Conservation (phyloP, 2,329 filamentous ascomycete species). For the Penicillium polonicum region DNA sequence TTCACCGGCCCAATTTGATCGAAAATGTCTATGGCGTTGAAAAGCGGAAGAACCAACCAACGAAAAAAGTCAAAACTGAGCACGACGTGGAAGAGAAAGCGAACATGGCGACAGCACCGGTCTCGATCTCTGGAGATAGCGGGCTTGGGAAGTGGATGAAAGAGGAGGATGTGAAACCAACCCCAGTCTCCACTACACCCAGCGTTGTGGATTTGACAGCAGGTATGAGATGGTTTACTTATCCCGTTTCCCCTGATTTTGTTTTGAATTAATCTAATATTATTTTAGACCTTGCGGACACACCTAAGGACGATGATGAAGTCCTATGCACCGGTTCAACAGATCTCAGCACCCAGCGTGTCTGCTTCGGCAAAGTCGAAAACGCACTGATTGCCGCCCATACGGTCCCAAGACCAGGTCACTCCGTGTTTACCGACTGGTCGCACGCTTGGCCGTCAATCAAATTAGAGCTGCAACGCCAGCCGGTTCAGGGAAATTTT, state of each 20-base stretch:
- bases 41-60: slow-evolving; percentile 60
- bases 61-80: slow-evolving; percentile 63
- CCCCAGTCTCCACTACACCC: slow-evolving; percentile 51
- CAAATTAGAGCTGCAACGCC: slow-evolving; percentile 67
- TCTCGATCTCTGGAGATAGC: slow-evolving; percentile 52
- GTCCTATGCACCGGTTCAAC: slow-evolving; percentile 51
- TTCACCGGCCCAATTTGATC: slow-evolving; percentile 52
- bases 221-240: slow-evolving; percentile 24
- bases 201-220: slow-evolving; percentile 48
- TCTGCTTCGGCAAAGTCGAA: slow-evolving; percentile 78
- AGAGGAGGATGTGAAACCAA: slow-evolving; percentile 52
- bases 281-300: slow-evolving; percentile 19
- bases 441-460: slow-evolving; percentile 66
- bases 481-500: slow-evolving; percentile 53
- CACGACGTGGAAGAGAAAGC: slow-evolving; percentile 47
- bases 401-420: slow-evolving; percentile 66
- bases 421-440: slow-evolving; percentile 56
- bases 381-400: slow-evolving; percentile 65
- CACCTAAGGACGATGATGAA: slow-evolving; percentile 36
- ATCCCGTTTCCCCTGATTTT: not conserved
- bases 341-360: slow-evolving; percentile 65
- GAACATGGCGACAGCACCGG: slow-evolving; percentile 42
- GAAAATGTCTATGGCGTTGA: slow-evolving; percentile 75
- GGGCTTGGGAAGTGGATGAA: slow-evolving; percentile 66
- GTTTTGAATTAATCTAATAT: slow-evolving; percentile 20